Percentiles rank a stretch among this genome's conserved stretches.
phyloP scores from a whole-genome alignment of 306 rosid genomes.

The Cyamopsis tetragonoloba region DNA sequence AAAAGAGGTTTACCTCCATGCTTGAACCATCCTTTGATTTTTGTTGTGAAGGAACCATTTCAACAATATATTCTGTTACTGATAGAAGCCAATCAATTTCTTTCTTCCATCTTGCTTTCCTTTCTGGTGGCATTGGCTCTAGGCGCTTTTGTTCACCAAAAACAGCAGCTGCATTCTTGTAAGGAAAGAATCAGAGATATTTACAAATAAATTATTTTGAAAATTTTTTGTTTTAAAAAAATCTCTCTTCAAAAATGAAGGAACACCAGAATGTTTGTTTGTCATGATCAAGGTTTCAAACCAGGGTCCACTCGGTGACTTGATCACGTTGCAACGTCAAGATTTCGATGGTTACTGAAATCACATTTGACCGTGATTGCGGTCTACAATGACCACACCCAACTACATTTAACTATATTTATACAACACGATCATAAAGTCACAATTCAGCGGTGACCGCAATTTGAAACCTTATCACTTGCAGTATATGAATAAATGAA shows the following conservation, averaged over 20 bases:
- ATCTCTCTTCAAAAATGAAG: conserved; percentile 15
- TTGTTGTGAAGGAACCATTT: conserved; percentile 88
- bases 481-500: background rate
- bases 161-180: conserved; percentile 72
- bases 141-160: conserved; percentile 83
- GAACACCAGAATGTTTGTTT: background rate
- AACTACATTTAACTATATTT: too few species aligned
- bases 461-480: too few species aligned
- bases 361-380: too few species aligned
- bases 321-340: too few species aligned
- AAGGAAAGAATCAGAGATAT: conserved; percentile 23
- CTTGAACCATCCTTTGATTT: conserved; percentile 65
- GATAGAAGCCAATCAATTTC: conserved; percentile 87
- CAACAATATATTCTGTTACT: conserved; percentile 78
- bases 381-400: too few species aligned
- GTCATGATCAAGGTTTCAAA: conserved; percentile 4
- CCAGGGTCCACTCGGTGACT: too few species aligned
- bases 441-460: too few species aligned
- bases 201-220: conserved; percentile 5
- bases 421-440: too few species aligned
- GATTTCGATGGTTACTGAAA: too few species aligned
- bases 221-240: conserved; percentile 20
- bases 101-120: conserved; percentile 84
- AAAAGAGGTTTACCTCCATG: conserved; percentile 69
- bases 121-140: conserved; percentile 77